Evolutionary conservation across 2,329 filamentous ascomycete genomes (phyloP).

Genomic region (Pseudogymnoascus sp.): DNA sequence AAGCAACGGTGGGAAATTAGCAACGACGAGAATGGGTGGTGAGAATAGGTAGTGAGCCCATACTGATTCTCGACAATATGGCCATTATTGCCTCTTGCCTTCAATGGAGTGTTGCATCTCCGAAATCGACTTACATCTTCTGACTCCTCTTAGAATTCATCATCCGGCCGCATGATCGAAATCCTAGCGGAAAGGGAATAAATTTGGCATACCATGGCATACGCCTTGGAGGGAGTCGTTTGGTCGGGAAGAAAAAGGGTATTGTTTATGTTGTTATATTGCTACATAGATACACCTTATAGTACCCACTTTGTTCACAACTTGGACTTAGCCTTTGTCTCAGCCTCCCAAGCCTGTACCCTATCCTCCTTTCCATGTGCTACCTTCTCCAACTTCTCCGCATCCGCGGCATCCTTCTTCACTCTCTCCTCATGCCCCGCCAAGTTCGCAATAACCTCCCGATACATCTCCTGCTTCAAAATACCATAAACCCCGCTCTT

Average conservation of each 20-base stretch:
- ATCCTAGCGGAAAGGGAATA: too few species aligned
- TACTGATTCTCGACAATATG: too few species aligned
- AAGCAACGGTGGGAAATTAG: too few species aligned
- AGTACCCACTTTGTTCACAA: not conserved
- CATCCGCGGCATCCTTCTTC: conserved; percentile 37
- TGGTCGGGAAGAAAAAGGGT: not conserved
- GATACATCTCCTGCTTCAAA: conserved; percentile 70
- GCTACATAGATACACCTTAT: not conserved
- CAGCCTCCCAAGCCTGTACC: not conserved
- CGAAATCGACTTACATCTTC: too few species aligned
- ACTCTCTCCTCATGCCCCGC: conserved; percentile 44
- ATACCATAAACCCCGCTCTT: conserved; percentile 59
- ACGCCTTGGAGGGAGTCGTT: not conserved
- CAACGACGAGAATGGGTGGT: too few species aligned
- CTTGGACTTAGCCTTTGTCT: not conserved
- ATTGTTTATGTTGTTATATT: not conserved
- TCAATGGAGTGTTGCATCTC: too few species aligned
- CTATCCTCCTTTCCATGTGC: not conserved
- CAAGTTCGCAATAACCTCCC: conserved; percentile 52
- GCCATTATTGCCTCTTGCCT: too few species aligned
- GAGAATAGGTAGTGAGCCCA: too few species aligned
- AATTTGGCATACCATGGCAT: too few species aligned
- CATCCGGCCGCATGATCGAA: too few species aligned
- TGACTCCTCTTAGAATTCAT: too few species aligned
- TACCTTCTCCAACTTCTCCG: conserved; percentile 29